A percentile compares a stretch with the other conserved stretches of the same genome.
phyloP scores from a whole-genome alignment of 2,329 filamentous ascomycete genomes.

The Daldinia sp. region DNA sequence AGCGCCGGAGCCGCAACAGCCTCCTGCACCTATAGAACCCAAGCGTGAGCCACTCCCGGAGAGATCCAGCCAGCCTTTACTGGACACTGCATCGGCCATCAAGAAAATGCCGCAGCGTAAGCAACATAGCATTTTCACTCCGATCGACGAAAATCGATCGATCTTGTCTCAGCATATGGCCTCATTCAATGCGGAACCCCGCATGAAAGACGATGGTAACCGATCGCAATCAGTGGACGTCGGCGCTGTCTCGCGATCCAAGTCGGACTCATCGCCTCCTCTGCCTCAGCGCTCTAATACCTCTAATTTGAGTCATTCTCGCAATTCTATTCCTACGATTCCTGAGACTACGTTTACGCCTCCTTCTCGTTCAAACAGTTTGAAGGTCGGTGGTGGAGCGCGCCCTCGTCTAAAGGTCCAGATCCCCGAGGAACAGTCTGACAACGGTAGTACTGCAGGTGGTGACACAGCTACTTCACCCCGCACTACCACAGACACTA shows the following conservation, averaged over 20 bases:
- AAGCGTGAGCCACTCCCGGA: slow-evolving; percentile 63
- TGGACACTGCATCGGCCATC: slow-evolving; percentile 65
- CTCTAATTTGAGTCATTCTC: slow-evolving; percentile 61
- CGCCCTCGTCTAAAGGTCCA: slow-evolving; percentile 91
- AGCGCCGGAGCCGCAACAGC: slow-evolving; percentile 57
- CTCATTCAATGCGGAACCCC: slow-evolving; percentile 70
- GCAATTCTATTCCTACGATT: slow-evolving; percentile 70
- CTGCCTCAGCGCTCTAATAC: slow-evolving; percentile 64
- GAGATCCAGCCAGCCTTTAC: slow-evolving; percentile 59
- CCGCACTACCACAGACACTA: slow-evolving; percentile 69
- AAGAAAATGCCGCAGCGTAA: slow-evolving; percentile 80
- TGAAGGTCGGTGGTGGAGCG: slow-evolving; percentile 73
- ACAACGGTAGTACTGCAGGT: slow-evolving; percentile 77
- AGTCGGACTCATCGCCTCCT: slow-evolving; percentile 65
- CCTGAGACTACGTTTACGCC: slow-evolving; percentile 75
- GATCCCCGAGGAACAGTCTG: slow-evolving; percentile 91
- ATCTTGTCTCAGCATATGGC: slow-evolving; percentile 87
- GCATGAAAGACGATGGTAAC: slow-evolving; percentile 56
- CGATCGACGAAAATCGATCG: slow-evolving; percentile 92
- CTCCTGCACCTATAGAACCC: slow-evolving; percentile 64
- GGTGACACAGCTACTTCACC: slow-evolving; percentile 74
- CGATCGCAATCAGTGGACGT: slow-evolving; percentile 76
- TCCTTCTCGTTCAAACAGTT: slow-evolving; percentile 82
- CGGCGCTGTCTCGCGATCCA: slow-evolving; percentile 65
- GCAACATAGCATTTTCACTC: slow-evolving; percentile 94